These are phyloP conservation scores for Excoecaria cochinchinensis DNA, from an alignment of 345 rosid genomes.

Conservation along the genomic window DNA sequence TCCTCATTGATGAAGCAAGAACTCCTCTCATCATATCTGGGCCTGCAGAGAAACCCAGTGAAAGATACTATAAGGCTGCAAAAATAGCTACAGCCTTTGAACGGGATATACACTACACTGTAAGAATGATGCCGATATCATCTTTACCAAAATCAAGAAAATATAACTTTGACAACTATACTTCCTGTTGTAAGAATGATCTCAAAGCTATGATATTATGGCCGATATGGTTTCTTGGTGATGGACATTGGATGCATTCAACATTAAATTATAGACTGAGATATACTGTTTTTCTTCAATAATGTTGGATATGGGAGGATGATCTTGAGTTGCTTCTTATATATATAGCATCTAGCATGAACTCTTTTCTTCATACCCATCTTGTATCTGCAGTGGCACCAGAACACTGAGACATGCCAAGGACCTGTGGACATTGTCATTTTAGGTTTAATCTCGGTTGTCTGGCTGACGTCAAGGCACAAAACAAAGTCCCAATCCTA, in stretches of 20 bases:
- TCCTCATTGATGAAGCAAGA: conserved; percentile 98
- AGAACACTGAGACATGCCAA: conserved; percentile 4
- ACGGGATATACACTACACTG: conserved; percentile 92
- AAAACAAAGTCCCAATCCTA: neutral
- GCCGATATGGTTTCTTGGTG: neutral
- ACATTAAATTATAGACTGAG: neutral
- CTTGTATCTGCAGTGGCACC: neutral
- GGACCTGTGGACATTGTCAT: neutral
- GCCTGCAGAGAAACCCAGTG: conserved; percentile 96
- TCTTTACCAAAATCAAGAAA: neutral
- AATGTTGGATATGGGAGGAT: neutral
- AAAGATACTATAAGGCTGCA: conserved; percentile 87
- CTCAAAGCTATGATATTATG: neutral
- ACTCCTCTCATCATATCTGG: conserved; percentile 97
- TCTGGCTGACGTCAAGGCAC: neutral
- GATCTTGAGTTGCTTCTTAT: neutral
- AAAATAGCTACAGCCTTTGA: conserved; percentile 85
- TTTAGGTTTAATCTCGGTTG: conserved; percentile 6
- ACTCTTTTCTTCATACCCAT: neutral
- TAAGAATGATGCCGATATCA: conserved; percentile 29
- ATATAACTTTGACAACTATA: neutral
- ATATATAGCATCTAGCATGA: neutral
- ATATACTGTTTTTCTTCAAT: neutral
- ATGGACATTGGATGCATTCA: neutral
- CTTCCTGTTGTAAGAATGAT: neutral